Evolutionary conservation across 768 basidiomycete genomes (phyloP).

Genomic region (Xerocomellus dryophilus): DNA sequence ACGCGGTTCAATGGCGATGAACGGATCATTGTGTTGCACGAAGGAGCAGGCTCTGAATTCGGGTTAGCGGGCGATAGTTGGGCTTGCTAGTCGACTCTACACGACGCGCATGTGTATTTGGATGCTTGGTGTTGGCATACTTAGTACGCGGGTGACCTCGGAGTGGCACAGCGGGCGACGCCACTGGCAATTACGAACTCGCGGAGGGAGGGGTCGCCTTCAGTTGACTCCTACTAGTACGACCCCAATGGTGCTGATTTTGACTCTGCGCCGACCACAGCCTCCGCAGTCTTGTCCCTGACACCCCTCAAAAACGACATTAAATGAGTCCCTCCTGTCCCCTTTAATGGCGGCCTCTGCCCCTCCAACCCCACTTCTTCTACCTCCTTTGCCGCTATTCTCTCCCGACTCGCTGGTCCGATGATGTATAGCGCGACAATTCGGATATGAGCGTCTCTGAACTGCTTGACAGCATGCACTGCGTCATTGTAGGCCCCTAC

Average conservation of each 20-base stretch:
- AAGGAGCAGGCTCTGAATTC: no score
- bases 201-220: neutral
- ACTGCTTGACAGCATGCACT: slow-evolving; percentile 61
- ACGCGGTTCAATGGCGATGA: no score
- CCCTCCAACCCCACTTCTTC: slow-evolving; percentile 17
- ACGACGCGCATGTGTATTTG: no score
- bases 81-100: no score
- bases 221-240: neutral
- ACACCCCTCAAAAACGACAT: slow-evolving; percentile 74
- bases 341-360: slow-evolving; percentile 43
- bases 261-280: slow-evolving; percentile 24
- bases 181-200: no score
- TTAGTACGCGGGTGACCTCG: no score
- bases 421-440: slow-evolving; percentile 76
- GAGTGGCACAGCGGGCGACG: no score
- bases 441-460: slow-evolving; percentile 74
- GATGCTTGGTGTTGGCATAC: no score
- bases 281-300: slow-evolving; percentile 60
- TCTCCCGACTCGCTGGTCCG: slow-evolving; percentile 48
- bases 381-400: neutral
- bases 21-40: no score
- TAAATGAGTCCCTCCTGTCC: slow-evolving; percentile 79
- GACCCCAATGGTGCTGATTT: no score
- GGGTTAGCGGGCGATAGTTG: no score
- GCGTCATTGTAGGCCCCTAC: slow-evolving; percentile 61